A percentile compares a stretch with the other conserved stretches of the same genome.
phyloP scores from a whole-genome alignment of 306 rosid species.

The Cucurbita argyrosperma region DNA sequence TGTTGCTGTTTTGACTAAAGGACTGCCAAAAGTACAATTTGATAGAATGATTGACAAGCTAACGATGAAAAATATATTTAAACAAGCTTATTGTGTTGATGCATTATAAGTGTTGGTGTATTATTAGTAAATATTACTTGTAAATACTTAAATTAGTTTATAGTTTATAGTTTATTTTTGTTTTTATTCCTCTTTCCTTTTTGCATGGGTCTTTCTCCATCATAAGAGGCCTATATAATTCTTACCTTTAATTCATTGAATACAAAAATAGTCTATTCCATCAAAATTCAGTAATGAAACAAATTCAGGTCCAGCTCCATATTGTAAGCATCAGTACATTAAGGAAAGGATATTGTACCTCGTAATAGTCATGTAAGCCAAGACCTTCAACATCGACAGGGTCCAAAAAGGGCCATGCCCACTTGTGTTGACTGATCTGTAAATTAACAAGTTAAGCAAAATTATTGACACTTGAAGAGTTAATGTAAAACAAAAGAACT shows the following conservation, averaged over 20 bases:
- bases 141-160: neutral
- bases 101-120: neutral
- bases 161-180: too few relatives aligned
- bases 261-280: neutral
- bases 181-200: neutral
- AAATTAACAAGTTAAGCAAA: neutral
- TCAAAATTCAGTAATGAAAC: neutral
- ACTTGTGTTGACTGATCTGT: conserved; percentile 68
- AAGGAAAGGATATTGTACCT: conserved; percentile 26
- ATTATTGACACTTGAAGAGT: conserved; percentile 18
- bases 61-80: too few relatives aligned
- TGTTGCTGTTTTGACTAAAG: neutral
- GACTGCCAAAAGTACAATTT: neutral
- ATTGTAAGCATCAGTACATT: neutral
- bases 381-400: conserved; percentile 89
- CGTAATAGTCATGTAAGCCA: conserved; percentile 65
- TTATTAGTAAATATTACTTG: neutral
- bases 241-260: neutral
- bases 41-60: neutral
- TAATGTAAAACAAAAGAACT: neutral
- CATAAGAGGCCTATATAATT: neutral
- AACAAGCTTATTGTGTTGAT: neutral
- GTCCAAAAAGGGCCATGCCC: conserved; percentile 89
- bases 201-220: neutral
- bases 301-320: neutral